A percentile compares a stretch with the other conserved stretches of the same genome.
These are phyloP conservation scores for Chrysoporthe puriensis DNA, from an alignment of 2,329 filamentous ascomycete species.

Conservation along the genomic window DNA sequence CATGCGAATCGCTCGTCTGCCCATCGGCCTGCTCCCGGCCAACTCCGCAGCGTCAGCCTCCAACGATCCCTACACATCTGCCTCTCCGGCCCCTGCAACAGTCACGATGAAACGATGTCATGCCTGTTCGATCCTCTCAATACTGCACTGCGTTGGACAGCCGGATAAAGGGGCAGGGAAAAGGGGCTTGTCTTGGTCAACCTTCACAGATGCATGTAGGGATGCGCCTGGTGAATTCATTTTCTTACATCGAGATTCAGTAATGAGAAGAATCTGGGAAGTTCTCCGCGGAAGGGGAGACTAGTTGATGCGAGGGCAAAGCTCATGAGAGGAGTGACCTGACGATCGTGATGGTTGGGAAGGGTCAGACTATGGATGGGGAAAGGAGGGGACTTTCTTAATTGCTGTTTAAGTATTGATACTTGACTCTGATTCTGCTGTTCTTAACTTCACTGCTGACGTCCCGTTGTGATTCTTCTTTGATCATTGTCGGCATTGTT, in stretches of 20 bases:
- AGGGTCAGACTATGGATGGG: background rate
- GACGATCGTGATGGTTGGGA: slow-evolving; percentile 11
- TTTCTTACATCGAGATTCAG: slow-evolving; percentile 25
- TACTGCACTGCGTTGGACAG: slow-evolving; percentile 12
- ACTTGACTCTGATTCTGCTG: slow-evolving; percentile 13
- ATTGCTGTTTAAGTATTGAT: slow-evolving; percentile 19
- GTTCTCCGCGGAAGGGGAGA: slow-evolving; percentile 3
- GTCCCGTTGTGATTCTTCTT: background rate
- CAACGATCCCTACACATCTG: slow-evolving; percentile 12
- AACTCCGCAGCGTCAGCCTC: slow-evolving; percentile 1
- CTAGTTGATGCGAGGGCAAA: slow-evolving; percentile 17
- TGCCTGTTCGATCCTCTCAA: slow-evolving; percentile 2
- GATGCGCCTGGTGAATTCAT: slow-evolving; percentile 15
- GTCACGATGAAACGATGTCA: slow-evolving; percentile 14
- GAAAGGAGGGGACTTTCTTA: slow-evolving; percentile 7
- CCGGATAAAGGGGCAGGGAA: background rate
- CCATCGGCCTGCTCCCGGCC: slow-evolving; percentile 16
- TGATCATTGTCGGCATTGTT: background rate
- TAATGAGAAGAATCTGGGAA: slow-evolving; percentile 11
- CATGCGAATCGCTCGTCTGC: slow-evolving; percentile 4
- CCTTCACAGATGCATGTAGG: slow-evolving; percentile 14
- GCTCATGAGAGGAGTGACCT: slow-evolving; percentile 13
- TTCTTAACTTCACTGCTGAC: background rate
- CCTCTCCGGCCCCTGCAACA: slow-evolving; percentile 10
- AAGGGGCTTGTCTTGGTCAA: slow-evolving; percentile 16